A percentile compares a stretch with the other conserved stretches of the same genome.
Evolutionary conservation across 164 flowering plant species (phyloP).

Genomic region (Liquidambar formosana): DNA sequence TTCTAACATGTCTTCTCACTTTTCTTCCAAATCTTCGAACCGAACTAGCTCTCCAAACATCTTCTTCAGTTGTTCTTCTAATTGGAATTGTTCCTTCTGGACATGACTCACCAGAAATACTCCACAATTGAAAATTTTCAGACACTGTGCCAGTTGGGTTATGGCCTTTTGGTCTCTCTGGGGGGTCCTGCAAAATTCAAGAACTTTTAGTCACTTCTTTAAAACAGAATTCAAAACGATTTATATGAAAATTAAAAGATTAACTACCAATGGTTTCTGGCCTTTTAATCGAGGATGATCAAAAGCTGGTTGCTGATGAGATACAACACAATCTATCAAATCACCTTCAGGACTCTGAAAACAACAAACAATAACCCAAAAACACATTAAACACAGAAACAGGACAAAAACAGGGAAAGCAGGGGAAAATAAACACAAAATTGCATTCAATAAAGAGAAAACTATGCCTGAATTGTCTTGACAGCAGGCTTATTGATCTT

Average conservation of each 20-base stretch:
- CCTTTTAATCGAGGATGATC: slow-evolving; percentile 56
- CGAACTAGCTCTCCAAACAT: slow-evolving; percentile 69
- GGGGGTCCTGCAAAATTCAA: slow-evolving; percentile 62
- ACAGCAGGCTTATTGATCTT: slow-evolving; percentile 83
- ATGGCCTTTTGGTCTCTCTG: slow-evolving; percentile 72
- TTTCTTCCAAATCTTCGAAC: slow-evolving; percentile 68
- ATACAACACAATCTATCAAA: slow-evolving; percentile 52
- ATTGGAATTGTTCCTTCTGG: slow-evolving; percentile 92
- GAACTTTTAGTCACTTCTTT: not conserved
- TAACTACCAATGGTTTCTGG: slow-evolving; percentile 50
- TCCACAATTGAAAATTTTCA: slow-evolving; percentile 75
- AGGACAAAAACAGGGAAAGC: not conserved
- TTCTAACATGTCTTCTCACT: slow-evolving; percentile 45
- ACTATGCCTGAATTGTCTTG: slow-evolving; percentile 78
- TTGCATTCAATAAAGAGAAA: not conserved
- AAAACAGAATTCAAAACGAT: not conserved
- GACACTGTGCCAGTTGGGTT: slow-evolving; percentile 21
- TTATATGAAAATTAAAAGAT: not conserved
- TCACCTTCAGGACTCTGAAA: slow-evolving; percentile 69
- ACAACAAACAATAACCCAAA: not conserved
- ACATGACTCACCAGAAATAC: slow-evolving; percentile 63
- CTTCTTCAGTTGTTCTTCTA: slow-evolving; percentile 82
- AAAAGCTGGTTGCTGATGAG: slow-evolving; percentile 64
- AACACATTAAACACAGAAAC: not conserved
- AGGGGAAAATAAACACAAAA: not conserved